Base-by-base conservation (phyloP, 257 asterid species). In the Echium plantagineum region DNA sequence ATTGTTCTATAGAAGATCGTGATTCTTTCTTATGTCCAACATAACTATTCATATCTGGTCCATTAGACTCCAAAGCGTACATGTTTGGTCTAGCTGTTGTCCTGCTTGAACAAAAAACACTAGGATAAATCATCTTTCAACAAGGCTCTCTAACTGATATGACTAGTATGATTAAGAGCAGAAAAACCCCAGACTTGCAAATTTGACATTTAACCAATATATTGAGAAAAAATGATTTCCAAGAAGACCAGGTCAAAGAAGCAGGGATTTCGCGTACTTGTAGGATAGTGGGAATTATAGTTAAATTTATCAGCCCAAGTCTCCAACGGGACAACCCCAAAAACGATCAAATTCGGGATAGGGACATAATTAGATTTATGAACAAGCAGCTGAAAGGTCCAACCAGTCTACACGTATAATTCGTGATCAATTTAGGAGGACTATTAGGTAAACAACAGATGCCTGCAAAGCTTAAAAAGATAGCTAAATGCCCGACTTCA, bases 21-120 rank as follows among this genome's bases (percentile, higher is more conserved):
- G 61, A 65, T 67, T 80, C 89, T 46, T 55, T 58, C 58, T 63
- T 65, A 62, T 72, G 71, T 55, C 71, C 71, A 55, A 32, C 52
- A 20, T 64, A 74, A 58, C 59, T 69, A 3, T 26, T 75, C 46
- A 65, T 83, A 60, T 72, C 83, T 64, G 77, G 72, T 75, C 47
- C 71, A 59, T 65, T 66, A 58, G 70, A 52, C 59, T 80, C 91
- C 26, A 64, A 53, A 26, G 89, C 81, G 73, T 81, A 83, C 54
- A 90, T 74, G 71, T 83, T 74, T 15, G 85, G 80, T 52, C 94
- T 83, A 59, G 83, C 82, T 72, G 61, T 56, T 19, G 75, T 69
- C 89, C 96, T 87, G 82, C 66, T 52, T 66, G 64, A 71, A 49
- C 53, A 60, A 60, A 26, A 57, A 7, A 35, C 46, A 35, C 46